phyloP scores from a whole-genome alignment of 176 grass and related monocot genomes.

The Aegilops bicornis region DNA sequence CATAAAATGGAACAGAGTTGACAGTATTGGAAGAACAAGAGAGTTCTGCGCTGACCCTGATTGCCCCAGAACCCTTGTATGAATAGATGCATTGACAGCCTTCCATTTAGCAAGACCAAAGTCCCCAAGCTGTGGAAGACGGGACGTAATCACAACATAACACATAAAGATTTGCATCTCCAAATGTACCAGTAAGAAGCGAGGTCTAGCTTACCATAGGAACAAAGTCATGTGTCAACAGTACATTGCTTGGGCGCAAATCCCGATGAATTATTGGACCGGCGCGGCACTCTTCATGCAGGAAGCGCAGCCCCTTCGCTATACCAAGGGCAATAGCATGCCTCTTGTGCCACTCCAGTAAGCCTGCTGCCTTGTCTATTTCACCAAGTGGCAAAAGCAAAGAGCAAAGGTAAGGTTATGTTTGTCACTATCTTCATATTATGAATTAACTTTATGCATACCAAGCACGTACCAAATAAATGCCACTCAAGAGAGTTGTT shows the following conservation, averaged over 20 bases:
- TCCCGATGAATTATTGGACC: slow-evolving; percentile 79
- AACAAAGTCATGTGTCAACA: slow-evolving; percentile 73
- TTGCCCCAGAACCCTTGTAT: slow-evolving; percentile 62
- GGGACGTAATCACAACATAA: slow-evolving; percentile 3
- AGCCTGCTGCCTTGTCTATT: slow-evolving; percentile 45
- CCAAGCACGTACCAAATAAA: slow-evolving; percentile 57
- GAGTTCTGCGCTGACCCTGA: slow-evolving; percentile 38
- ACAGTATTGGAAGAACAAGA: neutral
- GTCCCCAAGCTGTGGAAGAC: slow-evolving; percentile 54
- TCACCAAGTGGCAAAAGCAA: slow-evolving; percentile 7
- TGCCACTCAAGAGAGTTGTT: slow-evolving; percentile 79
- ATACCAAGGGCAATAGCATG: slow-evolving; percentile 67
- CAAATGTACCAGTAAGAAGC: slow-evolving; percentile 12
- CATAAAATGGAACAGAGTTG: neutral
- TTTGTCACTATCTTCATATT: neutral
- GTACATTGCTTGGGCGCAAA: slow-evolving; percentile 71
- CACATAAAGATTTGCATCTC: neutral
- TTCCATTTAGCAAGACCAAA: slow-evolving; percentile 87
- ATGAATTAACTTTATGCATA: slow-evolving; percentile 7
- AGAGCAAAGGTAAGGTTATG: neutral
- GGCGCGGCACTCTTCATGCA: slow-evolving; percentile 66
- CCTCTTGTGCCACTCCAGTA: slow-evolving; percentile 77
- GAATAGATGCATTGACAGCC: slow-evolving; percentile 38
- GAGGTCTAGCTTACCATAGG: slow-evolving; percentile 55
- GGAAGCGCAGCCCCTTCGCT: slow-evolving; percentile 67